Percentiles rank a stretch among this genome's conserved stretches.
Evolutionary conservation across 2,329 filamentous ascomycete genomes (phyloP).

Genomic region (Aschersonia sp.): DNA sequence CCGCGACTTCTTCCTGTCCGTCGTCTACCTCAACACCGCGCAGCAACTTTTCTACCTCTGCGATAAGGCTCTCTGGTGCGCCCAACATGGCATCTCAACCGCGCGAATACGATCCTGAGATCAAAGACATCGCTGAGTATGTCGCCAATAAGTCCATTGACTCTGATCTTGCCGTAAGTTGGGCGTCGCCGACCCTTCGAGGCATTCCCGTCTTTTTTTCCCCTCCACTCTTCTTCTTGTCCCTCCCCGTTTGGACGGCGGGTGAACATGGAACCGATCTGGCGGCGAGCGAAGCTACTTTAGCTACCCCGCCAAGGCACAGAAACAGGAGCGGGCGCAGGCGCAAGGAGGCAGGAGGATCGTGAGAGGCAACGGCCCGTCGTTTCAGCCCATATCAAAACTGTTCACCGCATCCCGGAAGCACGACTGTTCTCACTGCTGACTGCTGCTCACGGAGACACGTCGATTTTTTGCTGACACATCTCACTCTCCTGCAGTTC

Average conservation of each 20-base stretch:
- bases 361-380: too few relatives aligned
- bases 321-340: too few relatives aligned
- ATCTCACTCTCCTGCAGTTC: slow-evolving; percentile 38
- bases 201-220: neutral
- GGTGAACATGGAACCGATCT: too few relatives aligned
- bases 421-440: too few relatives aligned
- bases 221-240: too few relatives aligned
- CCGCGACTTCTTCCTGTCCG: slow-evolving; percentile 11
- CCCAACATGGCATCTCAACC: slow-evolving; percentile 33
- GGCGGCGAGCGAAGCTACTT: too few relatives aligned
- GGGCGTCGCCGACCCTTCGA: neutral
- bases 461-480: neutral
- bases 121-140: slow-evolving; percentile 89
- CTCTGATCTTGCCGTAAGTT: slow-evolving; percentile 79
- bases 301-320: too few relatives aligned
- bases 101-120: slow-evolving; percentile 74
- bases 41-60: slow-evolving; percentile 33
- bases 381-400: too few relatives aligned
- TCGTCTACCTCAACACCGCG: slow-evolving; percentile 12
- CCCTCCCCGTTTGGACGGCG: too few relatives aligned
- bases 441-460: too few relatives aligned
- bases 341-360: too few relatives aligned
- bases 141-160: slow-evolving; percentile 84
- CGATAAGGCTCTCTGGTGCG: slow-evolving; percentile 30
- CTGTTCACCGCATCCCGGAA: too few relatives aligned